Percentiles rank a stretch among this genome's conserved stretches.
phyloP scores from a whole-genome alignment of 164 flowering plant species.

The Santalum album region DNA sequence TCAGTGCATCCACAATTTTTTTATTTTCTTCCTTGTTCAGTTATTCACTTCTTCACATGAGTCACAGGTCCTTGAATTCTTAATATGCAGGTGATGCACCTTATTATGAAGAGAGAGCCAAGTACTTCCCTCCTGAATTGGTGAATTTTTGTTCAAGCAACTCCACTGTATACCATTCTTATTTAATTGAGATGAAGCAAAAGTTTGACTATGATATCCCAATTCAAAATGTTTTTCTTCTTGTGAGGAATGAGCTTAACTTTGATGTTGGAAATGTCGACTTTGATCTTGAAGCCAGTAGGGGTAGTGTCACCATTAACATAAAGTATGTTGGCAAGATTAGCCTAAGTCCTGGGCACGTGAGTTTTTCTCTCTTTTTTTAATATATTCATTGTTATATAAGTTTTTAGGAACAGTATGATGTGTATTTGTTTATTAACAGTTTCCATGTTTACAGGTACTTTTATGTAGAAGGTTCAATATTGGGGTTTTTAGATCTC shows the following conservation, averaged over 20 bases:
- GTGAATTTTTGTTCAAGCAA: constrained; percentile 16
- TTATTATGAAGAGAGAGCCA: constrained; percentile 32
- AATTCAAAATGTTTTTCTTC: constrained; percentile 40
- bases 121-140: constrained; percentile 55
- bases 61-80: background rate
- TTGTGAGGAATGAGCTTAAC: constrained; percentile 32
- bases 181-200: constrained; percentile 36
- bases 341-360: constrained; percentile 38
- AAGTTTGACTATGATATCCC: constrained; percentile 30
- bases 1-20: background rate
- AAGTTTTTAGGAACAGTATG: background rate
- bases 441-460: constrained; percentile 34
- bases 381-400: background rate
- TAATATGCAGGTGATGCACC: constrained; percentile 26
- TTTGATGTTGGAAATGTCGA: constrained; percentile 21
- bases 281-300: constrained; percentile 34
- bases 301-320: constrained; percentile 32
- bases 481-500: constrained; percentile 35
- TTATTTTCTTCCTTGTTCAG: background rate
- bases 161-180: constrained; percentile 35
- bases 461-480: constrained; percentile 54
- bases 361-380: constrained; percentile 8
- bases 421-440: background rate
- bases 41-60: too few relatives aligned
- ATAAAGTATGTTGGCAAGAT: constrained; percentile 35